These are phyloP conservation scores for Limtongia smithiae DNA, from an alignment of 805 yeast species.

Conservation along the genomic window DNA sequence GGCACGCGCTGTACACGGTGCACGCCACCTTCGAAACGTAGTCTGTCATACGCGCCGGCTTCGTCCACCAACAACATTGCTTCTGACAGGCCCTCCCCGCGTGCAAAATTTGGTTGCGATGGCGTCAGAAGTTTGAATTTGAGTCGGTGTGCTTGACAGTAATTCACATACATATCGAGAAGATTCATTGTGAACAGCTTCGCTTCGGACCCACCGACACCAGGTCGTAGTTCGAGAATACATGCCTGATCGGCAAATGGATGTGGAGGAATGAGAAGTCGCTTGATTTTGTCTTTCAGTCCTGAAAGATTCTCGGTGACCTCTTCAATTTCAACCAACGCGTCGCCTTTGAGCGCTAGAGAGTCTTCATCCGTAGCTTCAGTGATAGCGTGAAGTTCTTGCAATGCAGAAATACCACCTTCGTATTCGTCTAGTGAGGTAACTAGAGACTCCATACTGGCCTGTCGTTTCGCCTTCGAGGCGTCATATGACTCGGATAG, in stretches of 20 bases:
- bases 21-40: slow-evolving; percentile 89
- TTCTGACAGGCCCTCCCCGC: slow-evolving; percentile 61
- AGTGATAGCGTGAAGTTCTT: slow-evolving; percentile 8
- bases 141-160: slow-evolving; percentile 68
- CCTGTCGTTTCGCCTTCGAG: slow-evolving; percentile 11
- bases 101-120: slow-evolving; percentile 48
- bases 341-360: slow-evolving; percentile 19
- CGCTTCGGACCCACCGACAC: slow-evolving; percentile 95
- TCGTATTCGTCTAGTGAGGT: slow-evolving; percentile 18
- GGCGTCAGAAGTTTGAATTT: slow-evolving; percentile 55
- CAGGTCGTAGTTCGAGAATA: slow-evolving; percentile 83
- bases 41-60: slow-evolving; percentile 68
- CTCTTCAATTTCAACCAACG: slow-evolving; percentile 10
- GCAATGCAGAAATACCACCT: background rate
- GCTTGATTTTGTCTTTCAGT: slow-evolving; percentile 34
- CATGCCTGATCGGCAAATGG: slow-evolving; percentile 74
- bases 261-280: slow-evolving; percentile 66
- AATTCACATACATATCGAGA: slow-evolving; percentile 73
- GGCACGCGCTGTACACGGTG: slow-evolving; percentile 96
- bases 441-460: slow-evolving; percentile 15
- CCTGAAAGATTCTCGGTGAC: background rate
- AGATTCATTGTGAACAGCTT: slow-evolving; percentile 79
- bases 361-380: slow-evolving; percentile 6
- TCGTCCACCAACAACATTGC: slow-evolving; percentile 72
- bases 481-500: slow-evolving; percentile 25